Evolutionary conservation across 2,329 filamentous ascomycete genomes (phyloP), one percentile per base, ranked within the genome.

Genomic region (Fusarium sp.): DNA sequence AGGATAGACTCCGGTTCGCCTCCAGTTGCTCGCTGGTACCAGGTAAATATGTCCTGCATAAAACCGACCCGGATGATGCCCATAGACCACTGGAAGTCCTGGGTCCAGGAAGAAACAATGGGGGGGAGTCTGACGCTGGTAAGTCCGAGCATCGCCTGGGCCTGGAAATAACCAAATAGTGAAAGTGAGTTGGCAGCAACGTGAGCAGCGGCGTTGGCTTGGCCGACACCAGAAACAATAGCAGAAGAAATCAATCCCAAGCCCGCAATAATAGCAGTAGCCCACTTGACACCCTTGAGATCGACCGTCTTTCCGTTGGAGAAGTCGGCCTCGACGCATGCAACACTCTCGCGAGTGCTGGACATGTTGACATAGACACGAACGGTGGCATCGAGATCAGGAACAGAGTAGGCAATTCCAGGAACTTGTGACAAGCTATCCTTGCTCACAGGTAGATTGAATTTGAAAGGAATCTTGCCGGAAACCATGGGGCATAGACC

Each of bases 21-120:
- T 49, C 94, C 94, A 3, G 94, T 98, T 4, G 94, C 86, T 61
- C 93, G 91, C 79, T 97, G 93, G 75, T 97, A 98, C 94, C 94
- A 98, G 32, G 93, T 96, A 61, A 92, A 91, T 72, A 97, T 91
- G 43, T 82, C 83, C 79, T 98, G 92, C 79, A 97, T 85, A 76
- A 96, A 97, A n/a, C 82, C 83, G 38, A 97, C 84, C 47, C 86
- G 86, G 71, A 98, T 96, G 70, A 98, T 93, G 70, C 94, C 94
- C 92, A 98, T 95, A 72, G 90, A 96, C 94, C 94, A 98, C 74
- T 96, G 91, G 80, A 98, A 97, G 78, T 97, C 94, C 79, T 97
- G 93, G 2, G 93, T 97, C 94, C 94, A 98, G 0, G 93, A 85
- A 71, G 91, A 85, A 50, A 96, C 94, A 60, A 97, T 91, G 0